Evolutionary conservation across 352 stramenopile species (phyloP).

Genomic region (Pythium graminicola): DNA sequence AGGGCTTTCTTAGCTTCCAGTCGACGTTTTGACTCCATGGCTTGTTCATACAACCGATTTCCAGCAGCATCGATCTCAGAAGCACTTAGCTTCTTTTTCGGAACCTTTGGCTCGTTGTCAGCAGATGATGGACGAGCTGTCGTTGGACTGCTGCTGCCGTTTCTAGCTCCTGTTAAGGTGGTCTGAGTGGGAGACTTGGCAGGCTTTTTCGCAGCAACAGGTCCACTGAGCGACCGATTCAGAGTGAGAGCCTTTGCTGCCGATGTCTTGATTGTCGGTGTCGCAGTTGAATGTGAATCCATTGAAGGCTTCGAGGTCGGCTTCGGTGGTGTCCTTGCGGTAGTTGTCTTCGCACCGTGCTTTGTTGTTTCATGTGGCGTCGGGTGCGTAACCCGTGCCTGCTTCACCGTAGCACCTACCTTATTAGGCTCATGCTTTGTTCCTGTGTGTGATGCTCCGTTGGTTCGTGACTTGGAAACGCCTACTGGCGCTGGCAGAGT

Average conservation of each 20-base stretch:
- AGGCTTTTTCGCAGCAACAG: neutral
- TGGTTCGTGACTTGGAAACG: neutral
- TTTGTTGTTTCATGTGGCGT: neutral
- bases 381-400: neutral
- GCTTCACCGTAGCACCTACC: neutral
- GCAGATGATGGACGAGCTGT: neutral
- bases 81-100: constrained; percentile 51
- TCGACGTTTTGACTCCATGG: constrained; percentile 46
- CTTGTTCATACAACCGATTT: constrained; percentile 58
- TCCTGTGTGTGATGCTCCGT: neutral
- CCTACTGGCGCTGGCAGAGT: neutral
- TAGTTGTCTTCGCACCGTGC: neutral
- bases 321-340: neutral
- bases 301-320: neutral
- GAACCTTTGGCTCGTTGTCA: constrained; percentile 4
- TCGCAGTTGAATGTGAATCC: neutral
- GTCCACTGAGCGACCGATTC: constrained; percentile 19
- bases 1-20: constrained; percentile 48
- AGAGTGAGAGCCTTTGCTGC: constrained; percentile 4
- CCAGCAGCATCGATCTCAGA: constrained; percentile 43
- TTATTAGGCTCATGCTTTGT: neutral
- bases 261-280: constrained; percentile 13
- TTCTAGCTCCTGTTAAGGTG: constrained; percentile 3
- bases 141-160: constrained; percentile 1
- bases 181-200: constrained; percentile 28